Base-by-base conservation (phyloP, 129 eudicot species). In the Daucus carota region DNA sequence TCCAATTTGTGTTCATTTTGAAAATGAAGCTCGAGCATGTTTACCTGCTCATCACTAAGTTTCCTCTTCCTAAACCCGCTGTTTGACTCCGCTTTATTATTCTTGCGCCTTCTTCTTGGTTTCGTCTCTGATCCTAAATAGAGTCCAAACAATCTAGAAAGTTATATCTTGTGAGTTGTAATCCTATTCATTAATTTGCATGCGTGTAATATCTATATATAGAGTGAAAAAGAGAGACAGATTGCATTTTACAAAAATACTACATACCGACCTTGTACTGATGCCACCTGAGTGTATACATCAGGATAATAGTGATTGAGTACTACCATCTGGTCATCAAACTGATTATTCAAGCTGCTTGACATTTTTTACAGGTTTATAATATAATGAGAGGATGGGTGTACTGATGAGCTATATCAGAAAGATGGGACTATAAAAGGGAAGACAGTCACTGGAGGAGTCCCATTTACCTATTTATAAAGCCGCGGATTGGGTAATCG, bases 1-100 rank as follows among this genome's bases (percentile, higher is more conserved):
- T 93, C 98, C 42, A 93, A 75, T 73, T 93, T 93, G 45, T 92
- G 97, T 74, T 92, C 97, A 68, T 76, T 66, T 41, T 86, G 91
- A 32, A 92, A 92, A 66, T 82, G 84, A 54, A 74, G 57, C 78
- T 92, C 97, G 46, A 92, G 86, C 34, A 84, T 48, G 65, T 78
- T 82, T 77, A 84, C 88, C 74, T 92, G 97, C 29, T 92, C 88
- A 29, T 89, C 89, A 76, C 82, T 92, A 13, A 92, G 82, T 84
- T 89, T 92, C 85, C 97, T 89, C 86, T 92, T 92, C 75, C 88
- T 82, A 70, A 89, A 66, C 77, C 82, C 84, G 10, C 84, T 77
- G 20, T 85, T 57, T 13, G 74, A 81, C 14, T 80, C 92, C 45
- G 78, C 76, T 75, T 81, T 87, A 73, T 63, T 85, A 88, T 83